Conservation (phyloP, 192 early-diverging fungal genomes). For the Rhizophagus prolifer region DNA sequence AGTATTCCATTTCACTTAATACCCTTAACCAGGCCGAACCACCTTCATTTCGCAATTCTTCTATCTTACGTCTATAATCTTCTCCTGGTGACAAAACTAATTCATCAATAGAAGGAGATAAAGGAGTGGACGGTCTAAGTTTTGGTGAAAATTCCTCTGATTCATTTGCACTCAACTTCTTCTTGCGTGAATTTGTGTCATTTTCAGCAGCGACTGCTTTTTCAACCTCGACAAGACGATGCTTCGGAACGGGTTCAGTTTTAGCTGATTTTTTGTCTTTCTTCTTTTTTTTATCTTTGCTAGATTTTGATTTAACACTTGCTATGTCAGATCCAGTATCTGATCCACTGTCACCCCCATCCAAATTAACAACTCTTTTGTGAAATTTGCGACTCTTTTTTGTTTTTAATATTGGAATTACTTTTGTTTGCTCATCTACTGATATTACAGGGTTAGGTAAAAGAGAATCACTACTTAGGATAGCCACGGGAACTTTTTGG, state of each 20-base stretch:
- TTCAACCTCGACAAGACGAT: background rate
- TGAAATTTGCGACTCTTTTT: conserved; percentile 31
- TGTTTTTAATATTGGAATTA: background rate
- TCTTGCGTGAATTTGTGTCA: background rate
- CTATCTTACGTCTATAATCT: conserved; percentile 47
- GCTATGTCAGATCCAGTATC: conserved; percentile 28
- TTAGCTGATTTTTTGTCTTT: conserved; percentile 29
- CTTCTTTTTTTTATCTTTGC: conserved; percentile 10
- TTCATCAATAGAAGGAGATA: conserved; percentile 20
- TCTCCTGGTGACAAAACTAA: conserved; percentile 30
- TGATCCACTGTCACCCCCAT: background rate
- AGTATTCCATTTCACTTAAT: conserved; percentile 49
- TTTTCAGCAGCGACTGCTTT: conserved; percentile 23
- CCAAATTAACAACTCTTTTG: conserved; percentile 37
- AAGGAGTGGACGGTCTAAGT: conserved; percentile 29
- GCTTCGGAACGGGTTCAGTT: conserved; percentile 11
- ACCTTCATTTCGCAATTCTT: conserved; percentile 52
- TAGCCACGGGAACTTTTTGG: conserved; percentile 32
- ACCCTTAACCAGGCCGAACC: conserved; percentile 56
- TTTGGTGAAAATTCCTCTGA: conserved; percentile 26
- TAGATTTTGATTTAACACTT: background rate
- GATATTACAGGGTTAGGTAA: conserved; percentile 15
- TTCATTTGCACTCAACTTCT: conserved; percentile 12
- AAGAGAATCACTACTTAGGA: conserved; percentile 32
- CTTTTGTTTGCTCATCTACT: background rate